Evolutionary conservation across 129 eudicot species (phyloP), one percentile per base, ranked within the genome.

Genomic region (Centrapalus pauciflorus): DNA sequence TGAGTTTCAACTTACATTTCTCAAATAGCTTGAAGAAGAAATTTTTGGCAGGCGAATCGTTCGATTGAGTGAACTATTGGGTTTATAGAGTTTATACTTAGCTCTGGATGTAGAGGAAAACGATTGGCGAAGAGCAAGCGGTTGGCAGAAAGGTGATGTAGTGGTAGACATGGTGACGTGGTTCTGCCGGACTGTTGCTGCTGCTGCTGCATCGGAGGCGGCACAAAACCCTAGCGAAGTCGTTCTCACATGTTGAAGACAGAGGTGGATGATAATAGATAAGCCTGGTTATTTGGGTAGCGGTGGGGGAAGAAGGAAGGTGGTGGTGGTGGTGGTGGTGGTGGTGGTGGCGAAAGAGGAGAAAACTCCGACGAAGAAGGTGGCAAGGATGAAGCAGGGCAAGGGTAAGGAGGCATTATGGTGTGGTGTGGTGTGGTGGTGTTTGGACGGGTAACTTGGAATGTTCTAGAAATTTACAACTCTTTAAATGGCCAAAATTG

Each of bases 111-210:
- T 46, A 26, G 74, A 70, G 21, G 67, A 30, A 41, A 64, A 29
- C 7, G 67, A 49, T 1, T 72, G 75, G 50, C 61, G 81, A 64
- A 60, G 68, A 57, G 80, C 40, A 64, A 78, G 60, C 5, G 72
- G 1, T 26, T 29, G 67, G 55, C 71, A 67, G 17, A 46, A 40
- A 38, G 80, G 55, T 16, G 67, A 63, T 40, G 78, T 57, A 14
- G 65, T 27, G 6, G 80, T 32, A n/a, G 73, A 75, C 77, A 83
- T 79, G 50, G 70, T 20, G 52, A 32, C 16, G 20, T 4, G 62
- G 17, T 0, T 27, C 40, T 28, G 62, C 62, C 40, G 48, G 48
- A 28, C 9, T 51, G 48, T 28, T 32, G 45, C 8, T 58, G 66
- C 46, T 58, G 66, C 46, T 50, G 40, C 41, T 49, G 61, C 49